phyloP scores from a whole-genome alignment of 768 basidiomycete genomes.

The Clathrus columnatus region DNA sequence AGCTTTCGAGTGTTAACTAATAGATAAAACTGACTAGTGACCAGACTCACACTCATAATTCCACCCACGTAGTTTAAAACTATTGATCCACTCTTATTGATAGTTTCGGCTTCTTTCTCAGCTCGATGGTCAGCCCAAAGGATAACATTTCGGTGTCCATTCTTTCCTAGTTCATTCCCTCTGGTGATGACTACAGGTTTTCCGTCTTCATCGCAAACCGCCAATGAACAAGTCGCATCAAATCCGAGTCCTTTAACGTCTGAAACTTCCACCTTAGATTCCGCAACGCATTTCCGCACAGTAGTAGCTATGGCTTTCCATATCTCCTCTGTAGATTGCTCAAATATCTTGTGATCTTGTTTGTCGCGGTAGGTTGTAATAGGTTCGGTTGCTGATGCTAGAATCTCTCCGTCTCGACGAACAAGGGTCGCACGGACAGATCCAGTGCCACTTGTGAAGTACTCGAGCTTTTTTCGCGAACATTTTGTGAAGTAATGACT shows the following conservation, averaged over 20 bases:
- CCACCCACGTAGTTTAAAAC: conserved; percentile 95
- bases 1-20: conserved; percentile 40
- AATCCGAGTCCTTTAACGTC: conserved; percentile 84
- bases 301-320: conserved; percentile 63
- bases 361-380: conserved; percentile 84
- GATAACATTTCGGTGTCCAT: conserved; percentile 77
- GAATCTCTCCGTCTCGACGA: conserved; percentile 53
- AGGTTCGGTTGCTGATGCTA: conserved; percentile 71
- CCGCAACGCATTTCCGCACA: conserved; percentile 52
- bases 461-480: neutral
- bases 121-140: conserved; percentile 98
- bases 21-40: neutral
- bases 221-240: conserved; percentile 94
- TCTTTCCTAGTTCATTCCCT: conserved; percentile 51
- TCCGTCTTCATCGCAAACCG: conserved; percentile 70
- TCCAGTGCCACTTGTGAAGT: conserved; percentile 84
- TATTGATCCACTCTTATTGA: conserved; percentile 76
- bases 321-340: conserved; percentile 88
- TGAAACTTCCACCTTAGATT: conserved; percentile 44
- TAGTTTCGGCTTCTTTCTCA: conserved; percentile 80
- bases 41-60: conserved; percentile 70
- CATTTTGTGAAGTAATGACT: neutral
- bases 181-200: conserved; percentile 67
- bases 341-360: conserved; percentile 85
- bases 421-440: conserved; percentile 85